Base-by-base conservation (phyloP, 2,329 filamentous ascomycete genomes). In the Fonsecaea pedrosoi region DNA sequence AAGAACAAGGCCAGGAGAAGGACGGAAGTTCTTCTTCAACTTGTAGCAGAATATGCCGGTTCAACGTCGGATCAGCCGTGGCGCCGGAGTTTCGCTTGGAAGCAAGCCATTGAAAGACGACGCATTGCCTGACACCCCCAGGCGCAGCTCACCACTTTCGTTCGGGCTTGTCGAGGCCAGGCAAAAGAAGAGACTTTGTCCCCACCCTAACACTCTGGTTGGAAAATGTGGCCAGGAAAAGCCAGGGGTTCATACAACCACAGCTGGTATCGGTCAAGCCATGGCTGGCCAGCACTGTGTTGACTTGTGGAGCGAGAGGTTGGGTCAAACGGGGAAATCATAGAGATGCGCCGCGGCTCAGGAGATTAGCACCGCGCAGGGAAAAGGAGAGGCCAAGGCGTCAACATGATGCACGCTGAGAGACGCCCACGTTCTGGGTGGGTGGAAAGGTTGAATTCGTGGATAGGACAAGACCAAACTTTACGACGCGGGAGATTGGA, bases 341-440 rank as follows among this genome's bases (percentile, higher is more conserved):
- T 54, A 48, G 35, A 42, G 30, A 37, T 35, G 59, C 50, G 21
- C 53, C 59, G 50, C 59, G 59, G 59, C 35, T 53, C 40, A 54
- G 34, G 59, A 61, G 48, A 61, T 61, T 61, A 30, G 45, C 10
- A 54, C 30, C 4, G 34, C 30, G 45, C 59, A 54, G 59, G 42
- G 45, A 61, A 61, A 61, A 61, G 59, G 59, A 61, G 59, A 53
- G 30, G 10, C 45, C 45, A 50, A 50, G 40, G 45, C 45, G 8
- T 50, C 18, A 21, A 25, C 15, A 50, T 25, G 4, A n/a, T n/a
- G 18, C 45, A 50, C 12, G 45, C 10, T 4, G 45, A 50, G 45
- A 25, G 45, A n/a, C 18, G 18, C 18, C 45, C 45, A 21, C 18
- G 18, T 21, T 50, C 8, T 25, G 9, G 45, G 25, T 25, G 5